Evolutionary conservation across 1,139 yeast genomes (phyloP).

Genomic region (Groenewaldozyma sp.): DNA sequence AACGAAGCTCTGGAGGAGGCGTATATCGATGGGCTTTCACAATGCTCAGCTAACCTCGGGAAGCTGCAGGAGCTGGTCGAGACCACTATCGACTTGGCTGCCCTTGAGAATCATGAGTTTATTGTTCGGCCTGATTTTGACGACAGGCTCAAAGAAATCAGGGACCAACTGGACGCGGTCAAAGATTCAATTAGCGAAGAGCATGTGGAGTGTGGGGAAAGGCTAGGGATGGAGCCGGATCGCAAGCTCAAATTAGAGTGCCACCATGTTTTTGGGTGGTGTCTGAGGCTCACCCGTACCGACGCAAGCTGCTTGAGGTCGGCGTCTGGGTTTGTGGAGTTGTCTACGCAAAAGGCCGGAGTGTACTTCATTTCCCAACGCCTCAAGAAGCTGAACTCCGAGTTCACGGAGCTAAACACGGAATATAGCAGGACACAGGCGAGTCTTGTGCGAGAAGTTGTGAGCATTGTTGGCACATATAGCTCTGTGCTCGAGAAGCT

Average conservation of each 20-base stretch:
- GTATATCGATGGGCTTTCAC: slow-evolving; percentile 53
- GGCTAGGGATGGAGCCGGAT: slow-evolving; percentile 70
- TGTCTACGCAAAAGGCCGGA: slow-evolving; percentile 91
- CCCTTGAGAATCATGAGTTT: slow-evolving; percentile 69
- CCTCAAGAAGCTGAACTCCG: slow-evolving; percentile 50
- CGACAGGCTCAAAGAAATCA: slow-evolving; percentile 56
- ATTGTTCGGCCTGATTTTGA: slow-evolving; percentile 87
- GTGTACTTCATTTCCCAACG: slow-evolving; percentile 73
- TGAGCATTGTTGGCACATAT: slow-evolving; percentile 71
- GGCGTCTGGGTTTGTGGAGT: slow-evolving; percentile 48
- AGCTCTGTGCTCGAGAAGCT: slow-evolving; percentile 65
- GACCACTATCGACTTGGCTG: slow-evolving; percentile 80
- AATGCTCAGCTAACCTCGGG: slow-evolving; percentile 41
- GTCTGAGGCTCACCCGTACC: slow-evolving; percentile 81
- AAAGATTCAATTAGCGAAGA: slow-evolving; percentile 47
- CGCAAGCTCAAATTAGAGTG: slow-evolving; percentile 83
- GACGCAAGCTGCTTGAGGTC: slow-evolving; percentile 76
- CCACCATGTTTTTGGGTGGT: slow-evolving; percentile 86
- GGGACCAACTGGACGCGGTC: slow-evolving; percentile 46
- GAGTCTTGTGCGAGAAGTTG: slow-evolving; percentile 71
- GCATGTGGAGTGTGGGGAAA: slow-evolving; percentile 62
- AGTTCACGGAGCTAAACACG: slow-evolving; percentile 48
- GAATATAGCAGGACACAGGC: slow-evolving; percentile 70
- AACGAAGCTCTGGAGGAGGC: slow-evolving; percentile 35
- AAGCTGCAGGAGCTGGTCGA: slow-evolving; percentile 83